phyloP scores from a whole-genome alignment of 176 grass and related monocot species.

The Cocos nucifera region DNA sequence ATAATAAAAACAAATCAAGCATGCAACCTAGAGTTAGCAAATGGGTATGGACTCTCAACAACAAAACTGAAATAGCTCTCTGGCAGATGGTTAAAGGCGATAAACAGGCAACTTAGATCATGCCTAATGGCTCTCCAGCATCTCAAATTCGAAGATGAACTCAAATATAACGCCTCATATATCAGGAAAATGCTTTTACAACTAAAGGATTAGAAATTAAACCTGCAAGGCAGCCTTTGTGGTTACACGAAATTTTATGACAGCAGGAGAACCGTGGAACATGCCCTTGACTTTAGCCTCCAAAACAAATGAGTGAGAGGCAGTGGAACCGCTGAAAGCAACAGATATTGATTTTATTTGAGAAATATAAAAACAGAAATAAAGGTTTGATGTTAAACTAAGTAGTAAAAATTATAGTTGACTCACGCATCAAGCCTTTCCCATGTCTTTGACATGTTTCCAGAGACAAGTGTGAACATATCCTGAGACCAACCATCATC shows the following conservation, averaged over 20 bases:
- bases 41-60: no score
- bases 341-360: constrained; percentile 7
- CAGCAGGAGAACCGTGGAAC: constrained; percentile 70
- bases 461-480: constrained; percentile 66
- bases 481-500: constrained; percentile 87
- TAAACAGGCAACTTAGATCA: no score
- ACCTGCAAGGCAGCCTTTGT: constrained; percentile 91
- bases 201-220: neutral
- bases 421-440: constrained; percentile 94
- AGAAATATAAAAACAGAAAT: neutral
- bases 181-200: neutral
- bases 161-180: neutral
- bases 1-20: no score
- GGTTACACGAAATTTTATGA: constrained; percentile 73
- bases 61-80: no score
- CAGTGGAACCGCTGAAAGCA: constrained; percentile 54
- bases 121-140: no score
- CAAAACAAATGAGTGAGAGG: constrained; percentile 72
- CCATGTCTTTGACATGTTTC: constrained; percentile 67
- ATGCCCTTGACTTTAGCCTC: constrained; percentile 69
- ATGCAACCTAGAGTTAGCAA: no score
- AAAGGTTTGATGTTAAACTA: no score
- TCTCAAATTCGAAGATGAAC: neutral
- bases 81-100: no score
- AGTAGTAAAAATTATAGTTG: neutral